phyloP scores from a whole-genome alignment of 192 early-diverging fungal species.

The Podila epigama region DNA sequence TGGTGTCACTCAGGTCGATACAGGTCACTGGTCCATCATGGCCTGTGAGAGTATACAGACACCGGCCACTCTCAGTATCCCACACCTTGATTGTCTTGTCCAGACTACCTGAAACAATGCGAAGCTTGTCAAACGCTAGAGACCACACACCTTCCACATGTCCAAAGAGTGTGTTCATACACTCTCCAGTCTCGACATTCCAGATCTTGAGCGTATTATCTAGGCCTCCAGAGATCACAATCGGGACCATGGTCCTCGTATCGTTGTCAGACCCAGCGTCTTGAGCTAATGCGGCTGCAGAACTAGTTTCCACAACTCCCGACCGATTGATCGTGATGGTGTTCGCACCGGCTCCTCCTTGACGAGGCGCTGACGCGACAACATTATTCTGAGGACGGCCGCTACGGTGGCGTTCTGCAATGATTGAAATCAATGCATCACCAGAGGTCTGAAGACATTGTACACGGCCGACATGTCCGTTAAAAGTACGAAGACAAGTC shows the following conservation, averaged over 20 bases:
- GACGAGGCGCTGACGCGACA: neutral
- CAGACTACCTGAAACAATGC: conserved; percentile 71
- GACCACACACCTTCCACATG: conserved; percentile 85
- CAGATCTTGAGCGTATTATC: conserved; percentile 94
- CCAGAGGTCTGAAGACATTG: conserved; percentile 59
- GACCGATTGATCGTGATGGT: conserved; percentile 45
- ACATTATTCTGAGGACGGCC: conserved; percentile 4
- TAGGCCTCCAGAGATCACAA: conserved; percentile 83
- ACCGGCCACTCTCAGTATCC: conserved; percentile 75
- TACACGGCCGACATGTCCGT: conserved; percentile 79
- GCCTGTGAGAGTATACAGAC: conserved; percentile 69
- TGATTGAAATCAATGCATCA: conserved; percentile 43
- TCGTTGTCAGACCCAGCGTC: conserved; percentile 32
- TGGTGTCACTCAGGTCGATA: conserved; percentile 86
- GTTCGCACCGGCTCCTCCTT: conserved; percentile 10
- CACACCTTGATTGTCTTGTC: conserved; percentile 79
- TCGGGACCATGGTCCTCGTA: conserved; percentile 47
- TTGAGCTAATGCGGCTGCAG: conserved; percentile 8
- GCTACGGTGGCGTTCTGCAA: conserved; percentile 26
- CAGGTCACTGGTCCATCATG: conserved; percentile 80
- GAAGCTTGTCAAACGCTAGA: conserved; percentile 79
- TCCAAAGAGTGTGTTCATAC: conserved; percentile 79
- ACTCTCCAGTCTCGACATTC: conserved; percentile 83
- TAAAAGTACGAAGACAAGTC: conserved; percentile 70
- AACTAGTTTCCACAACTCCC: conserved; percentile 54